Conservation (phyloP, 1,139 yeast species). For the Protomyces arabidopsidicola region DNA sequence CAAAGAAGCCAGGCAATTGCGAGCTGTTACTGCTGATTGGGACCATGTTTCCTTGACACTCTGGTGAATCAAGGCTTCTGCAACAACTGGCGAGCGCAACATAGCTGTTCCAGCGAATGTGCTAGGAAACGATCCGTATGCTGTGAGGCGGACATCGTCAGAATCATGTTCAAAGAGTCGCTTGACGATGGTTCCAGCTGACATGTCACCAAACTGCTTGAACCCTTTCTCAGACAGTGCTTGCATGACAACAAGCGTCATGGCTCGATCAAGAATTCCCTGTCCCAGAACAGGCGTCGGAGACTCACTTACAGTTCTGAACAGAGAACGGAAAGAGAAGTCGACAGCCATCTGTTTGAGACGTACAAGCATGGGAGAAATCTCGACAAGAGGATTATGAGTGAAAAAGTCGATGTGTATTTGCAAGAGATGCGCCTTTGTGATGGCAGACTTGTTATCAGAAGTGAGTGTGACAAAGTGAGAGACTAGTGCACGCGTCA, state of each 20-base stretch:
- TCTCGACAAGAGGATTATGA: not conserved
- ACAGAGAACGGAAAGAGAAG: not conserved
- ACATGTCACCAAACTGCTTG: not conserved
- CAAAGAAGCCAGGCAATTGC: not conserved
- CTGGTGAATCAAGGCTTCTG: not conserved
- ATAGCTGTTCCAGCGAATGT: not conserved
- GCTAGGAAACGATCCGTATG: not conserved
- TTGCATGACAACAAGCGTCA: conserved; percentile 15
- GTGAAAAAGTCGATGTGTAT: conserved; percentile 6
- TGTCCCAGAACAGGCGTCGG: not conserved
- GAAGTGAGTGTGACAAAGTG: conserved; percentile 10
- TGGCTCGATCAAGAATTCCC: not conserved
- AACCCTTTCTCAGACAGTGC: conserved; percentile 13
- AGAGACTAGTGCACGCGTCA: conserved; percentile 10
- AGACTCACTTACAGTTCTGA: not conserved
- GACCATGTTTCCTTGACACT: conserved; percentile 14
- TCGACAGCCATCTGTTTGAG: conserved; percentile 16
- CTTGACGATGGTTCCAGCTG: not conserved
- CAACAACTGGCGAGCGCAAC: conserved; percentile 1
- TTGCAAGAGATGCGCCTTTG: conserved; percentile 10
- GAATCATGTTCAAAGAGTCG: conserved; percentile 2
- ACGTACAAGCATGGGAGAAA: not conserved
- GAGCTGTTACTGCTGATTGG: not conserved
- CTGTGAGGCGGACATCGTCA: conserved; percentile 5
- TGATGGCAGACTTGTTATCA: conserved; percentile 12